A percentile compares a stretch with the other conserved stretches of the same genome.
These are phyloP conservation scores for Botryotinia globosa DNA, from an alignment of 2,329 filamentous ascomycete species.

Conservation along the genomic window DNA sequence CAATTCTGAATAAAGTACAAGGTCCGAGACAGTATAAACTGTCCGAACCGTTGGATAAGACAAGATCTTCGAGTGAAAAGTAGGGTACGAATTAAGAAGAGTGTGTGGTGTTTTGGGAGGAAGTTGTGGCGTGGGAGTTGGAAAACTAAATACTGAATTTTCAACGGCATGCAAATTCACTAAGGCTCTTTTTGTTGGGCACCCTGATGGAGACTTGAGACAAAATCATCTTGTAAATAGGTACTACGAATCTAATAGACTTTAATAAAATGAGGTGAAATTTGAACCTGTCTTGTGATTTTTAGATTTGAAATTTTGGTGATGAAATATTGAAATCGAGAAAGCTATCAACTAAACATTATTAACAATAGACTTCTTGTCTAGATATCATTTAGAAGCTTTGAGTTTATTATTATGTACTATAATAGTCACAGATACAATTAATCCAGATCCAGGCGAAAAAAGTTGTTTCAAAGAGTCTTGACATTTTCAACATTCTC, in stretches of 20 bases:
- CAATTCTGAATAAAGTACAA: not conserved
- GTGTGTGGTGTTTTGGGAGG: not conserved
- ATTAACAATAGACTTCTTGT: not conserved
- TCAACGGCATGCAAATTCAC: not conserved
- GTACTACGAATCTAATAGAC: not conserved
- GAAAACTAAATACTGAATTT: not conserved
- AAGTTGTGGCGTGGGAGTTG: not conserved
- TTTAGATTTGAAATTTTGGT: not conserved
- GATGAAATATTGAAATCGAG: not conserved
- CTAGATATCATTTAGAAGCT: too few relatives aligned
- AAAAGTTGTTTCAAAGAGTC: not conserved
- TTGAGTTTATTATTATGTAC: too few relatives aligned
- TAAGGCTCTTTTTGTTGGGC: not conserved
- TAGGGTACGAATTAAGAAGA: not conserved
- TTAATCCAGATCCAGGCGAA: accelerated
- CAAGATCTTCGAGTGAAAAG: not conserved
- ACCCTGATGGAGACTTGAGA: not conserved
- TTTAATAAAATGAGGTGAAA: not conserved
- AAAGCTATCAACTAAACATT: not conserved
- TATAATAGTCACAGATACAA: not conserved
- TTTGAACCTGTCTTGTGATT: not conserved
- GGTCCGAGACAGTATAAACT: not conserved
- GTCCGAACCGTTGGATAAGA: not conserved
- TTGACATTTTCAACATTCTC: not conserved
- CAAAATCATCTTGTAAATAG: not conserved